These are phyloP conservation scores for Jatropha podagrica DNA, from an alignment of 441 rosid species.

Conservation along the genomic window DNA sequence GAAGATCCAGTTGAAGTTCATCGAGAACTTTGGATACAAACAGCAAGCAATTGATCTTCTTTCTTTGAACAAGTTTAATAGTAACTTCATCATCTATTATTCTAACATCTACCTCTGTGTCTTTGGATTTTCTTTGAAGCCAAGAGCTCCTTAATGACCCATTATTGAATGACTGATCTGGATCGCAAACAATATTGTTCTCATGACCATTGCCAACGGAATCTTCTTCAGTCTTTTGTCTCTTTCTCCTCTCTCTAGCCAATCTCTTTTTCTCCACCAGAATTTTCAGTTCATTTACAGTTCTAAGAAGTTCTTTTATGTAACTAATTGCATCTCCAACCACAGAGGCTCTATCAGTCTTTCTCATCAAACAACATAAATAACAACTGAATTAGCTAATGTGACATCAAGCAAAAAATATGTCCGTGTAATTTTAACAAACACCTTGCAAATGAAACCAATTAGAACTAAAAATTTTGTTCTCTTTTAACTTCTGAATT, in stretches of 20 bases:
- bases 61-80: slow-evolving; percentile 75
- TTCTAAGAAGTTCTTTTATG: slow-evolving; percentile 70
- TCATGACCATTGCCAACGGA: slow-evolving; percentile 42
- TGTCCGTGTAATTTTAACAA: neutral
- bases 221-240: slow-evolving; percentile 49
- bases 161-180: slow-evolving; percentile 51
- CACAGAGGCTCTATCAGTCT: slow-evolving; percentile 81
- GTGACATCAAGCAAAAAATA: neutral
- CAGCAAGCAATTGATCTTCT: slow-evolving; percentile 79
- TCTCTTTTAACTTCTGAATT: too few species aligned
- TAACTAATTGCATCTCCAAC: slow-evolving; percentile 80
- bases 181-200: slow-evolving; percentile 33
- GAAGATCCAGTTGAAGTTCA: slow-evolving; percentile 78
- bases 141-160: slow-evolving; percentile 70
- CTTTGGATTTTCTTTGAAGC: slow-evolving; percentile 85
- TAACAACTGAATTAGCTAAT: neutral
- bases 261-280: slow-evolving; percentile 74
- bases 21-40: slow-evolving; percentile 71
- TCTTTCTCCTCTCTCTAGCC: slow-evolving; percentile 57
- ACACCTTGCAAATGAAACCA: too few species aligned
- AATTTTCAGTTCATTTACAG: slow-evolving; percentile 71
- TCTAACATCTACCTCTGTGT: slow-evolving; percentile 81
- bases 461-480: too few species aligned
- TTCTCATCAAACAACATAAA: slow-evolving; percentile 5
- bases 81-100: slow-evolving; percentile 89